Base-by-base conservation (phyloP, 768 basidiomycete species). In the Panaeolus papilionaceus region DNA sequence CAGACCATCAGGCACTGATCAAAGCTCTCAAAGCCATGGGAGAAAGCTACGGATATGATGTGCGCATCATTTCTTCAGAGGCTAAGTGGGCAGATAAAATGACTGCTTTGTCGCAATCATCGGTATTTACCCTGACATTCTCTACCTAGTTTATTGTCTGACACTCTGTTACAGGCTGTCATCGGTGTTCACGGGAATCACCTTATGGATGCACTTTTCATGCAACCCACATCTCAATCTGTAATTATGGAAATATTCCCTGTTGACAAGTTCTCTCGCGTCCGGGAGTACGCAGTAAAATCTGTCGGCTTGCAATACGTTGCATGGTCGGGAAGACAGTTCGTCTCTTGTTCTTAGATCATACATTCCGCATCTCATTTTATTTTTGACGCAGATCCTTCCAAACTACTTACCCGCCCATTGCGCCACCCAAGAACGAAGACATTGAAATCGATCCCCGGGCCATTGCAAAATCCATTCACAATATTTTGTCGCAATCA, bases 231-330 rank as follows among this genome's bases (percentile, higher is more conserved):
- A 28, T 71, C 82, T 16, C 80, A 84, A 28, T 83, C 91, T 23
- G 88, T 89, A 3, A 81, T 94, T 40, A 86, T 94, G 80, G 94
- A 96, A 78, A 83, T 95, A 72, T 94, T 92, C 78, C 90, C 88
- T 20, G 79, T 84, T 2, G 85, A 85, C n/a, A 83, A 83, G 20
- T 94, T 92, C 76, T 81, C 83, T 28, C 85, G 84, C 61, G 90
- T 93, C 71, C 83, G 85, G 66, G 86, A 90, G 72, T 77, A 87
- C 62, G 83, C 89, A 20, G 81, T 82, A n/a, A 78, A 78, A 37
- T 83, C 86, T 8, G 72, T 89, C 26, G 85, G 86, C 10, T 79
- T 90, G 65, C 77, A 79, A 10, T 92, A 92, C 71, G 74, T 88
- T 61, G 90, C 86, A 8, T 89, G 88, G 89, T 83, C 83, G 77